Base-by-base conservation (phyloP, 495 filamentous ascomycete genomes). In the Eremomyces bilateralis region DNA sequence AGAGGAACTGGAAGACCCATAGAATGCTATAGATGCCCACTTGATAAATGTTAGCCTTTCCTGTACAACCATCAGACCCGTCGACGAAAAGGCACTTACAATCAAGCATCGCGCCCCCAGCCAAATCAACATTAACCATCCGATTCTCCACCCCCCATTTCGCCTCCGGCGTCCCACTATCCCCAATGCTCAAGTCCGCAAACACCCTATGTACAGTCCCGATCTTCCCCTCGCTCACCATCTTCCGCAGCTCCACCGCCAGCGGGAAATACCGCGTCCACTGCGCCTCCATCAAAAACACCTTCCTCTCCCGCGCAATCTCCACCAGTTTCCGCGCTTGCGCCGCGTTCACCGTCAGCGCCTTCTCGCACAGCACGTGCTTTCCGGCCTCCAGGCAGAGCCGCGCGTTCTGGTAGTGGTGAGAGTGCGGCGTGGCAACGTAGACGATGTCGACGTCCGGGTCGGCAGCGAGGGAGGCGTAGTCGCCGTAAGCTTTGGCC, bases 251-350 rank as follows among this genome's bases (percentile, higher is more conserved):
- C 53, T 85, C 70, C 37, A 77, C 66, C 42, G 69, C 76, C 3
- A 85, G 52, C 1, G 85, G 85, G 61, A 92, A 90, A 52, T 78
- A 88, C 16, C 85, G 61, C 25, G 84, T 94, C 85, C 88, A 94
- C 10, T 94, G 79, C 13, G 84, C 84, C 60, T 95, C 85, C 81
- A 93, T 92, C 24, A 95, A 53, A 58, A 94, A 93, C 15, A 93
- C 48, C n/a, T 71, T 68, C 65, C 90, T 91, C 45, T 67, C 59
- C 45, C 59, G 65, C 0, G 88, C 53, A 13, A 67, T 73, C 34
- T 79, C 69, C 34, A 73, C 65, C 12, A 94, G 61, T 40, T 75
- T 73, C 48, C 65, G 68, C 3, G 79, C 61, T 58, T 94, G 83
- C 10, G 69, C 61, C 6, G 81, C 83, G 48, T 80, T 94, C 38